Evolutionary conservation across 1,139 yeast genomes (phyloP).

Genomic region (Nakaseomyces nivariensis): DNA sequence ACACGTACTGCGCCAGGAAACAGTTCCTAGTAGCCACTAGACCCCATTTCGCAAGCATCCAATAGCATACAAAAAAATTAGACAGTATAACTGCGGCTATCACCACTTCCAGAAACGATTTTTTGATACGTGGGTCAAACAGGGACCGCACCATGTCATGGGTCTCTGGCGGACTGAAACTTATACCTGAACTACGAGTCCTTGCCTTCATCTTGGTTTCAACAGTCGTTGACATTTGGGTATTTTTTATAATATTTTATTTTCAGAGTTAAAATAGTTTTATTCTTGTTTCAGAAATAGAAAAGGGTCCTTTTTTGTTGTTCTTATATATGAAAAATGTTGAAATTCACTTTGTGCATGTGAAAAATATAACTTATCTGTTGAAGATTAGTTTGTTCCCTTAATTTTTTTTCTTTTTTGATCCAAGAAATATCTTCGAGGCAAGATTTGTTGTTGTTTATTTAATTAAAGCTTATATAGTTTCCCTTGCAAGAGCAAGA

Average conservation of each 20-base stretch:
- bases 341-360: background rate
- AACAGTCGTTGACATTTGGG: background rate
- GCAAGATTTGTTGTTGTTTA: too few species aligned
- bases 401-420: too few species aligned
- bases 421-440: too few species aligned
- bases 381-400: background rate
- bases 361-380: background rate
- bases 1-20: conserved; percentile 43
- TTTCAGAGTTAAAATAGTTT: background rate
- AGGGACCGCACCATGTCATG: conserved; percentile 80
- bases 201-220: conserved; percentile 12
- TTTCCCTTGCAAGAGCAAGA: too few species aligned
- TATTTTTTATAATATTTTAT: conserved; percentile 27
- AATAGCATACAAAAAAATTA: conserved; percentile 44
- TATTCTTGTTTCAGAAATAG: too few species aligned
- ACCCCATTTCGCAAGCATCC: conserved; percentile 24
- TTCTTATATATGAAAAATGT: background rate
- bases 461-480: background rate
- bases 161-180: conserved; percentile 66
- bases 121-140: conserved; percentile 65
- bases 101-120: conserved; percentile 54
- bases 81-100: conserved; percentile 45
- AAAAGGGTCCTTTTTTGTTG: background rate
- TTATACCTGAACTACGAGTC: conserved; percentile 26
- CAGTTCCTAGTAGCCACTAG: conserved; percentile 13